Base-by-base conservation (phyloP, 805 yeast genomes). In the Zygotorulaspora florentina region DNA sequence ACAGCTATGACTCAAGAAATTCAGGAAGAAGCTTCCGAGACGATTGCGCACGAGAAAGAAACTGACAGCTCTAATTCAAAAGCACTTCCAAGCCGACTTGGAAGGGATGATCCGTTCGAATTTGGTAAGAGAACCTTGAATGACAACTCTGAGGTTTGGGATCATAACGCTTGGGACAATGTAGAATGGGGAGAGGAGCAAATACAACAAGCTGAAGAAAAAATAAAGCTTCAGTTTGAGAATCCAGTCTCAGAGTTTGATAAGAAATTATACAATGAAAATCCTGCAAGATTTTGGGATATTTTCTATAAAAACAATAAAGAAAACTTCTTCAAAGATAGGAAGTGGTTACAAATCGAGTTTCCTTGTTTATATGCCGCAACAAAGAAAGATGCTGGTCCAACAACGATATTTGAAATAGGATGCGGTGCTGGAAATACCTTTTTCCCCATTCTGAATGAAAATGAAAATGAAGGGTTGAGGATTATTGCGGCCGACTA, bases 371-470 rank as follows among this genome's bases (percentile, higher is more conserved):
- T 93, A 29, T 91, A 85, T 60, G 83, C 82, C 50, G 85, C 87
- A 5, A 87, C 96, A 3, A 79, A 80, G 51, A 75, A 77, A 18
- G 85, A 82, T 53, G 74, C 83, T 6, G 85, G 88, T n/a, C 78
- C 83, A 3, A 74, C 75, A 17, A 80, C 83, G 2, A 83, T 93
- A 28, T 74, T 93, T 45, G 99, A 93, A 66, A 84, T 93, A 39
- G 99, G 99, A 2, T 93, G 99, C 69, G 99, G 99, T 46, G 98
- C 96, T 4, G 99, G 99, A 9, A 93, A 93, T 65, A 93, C 99
- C 0, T 77, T 93, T 72, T 93, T 85, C 65, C 99, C 99, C 3
- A 83, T 93, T 16, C 69, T 93, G 47, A 76, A 76, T 45, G 89
- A 85, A 56, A 93, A 93, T 64, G 74, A 86, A 63, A 93, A 93